Base-by-base conservation (phyloP, 352 stramenopile genomes). In the Phytopythium aichiense region DNA sequence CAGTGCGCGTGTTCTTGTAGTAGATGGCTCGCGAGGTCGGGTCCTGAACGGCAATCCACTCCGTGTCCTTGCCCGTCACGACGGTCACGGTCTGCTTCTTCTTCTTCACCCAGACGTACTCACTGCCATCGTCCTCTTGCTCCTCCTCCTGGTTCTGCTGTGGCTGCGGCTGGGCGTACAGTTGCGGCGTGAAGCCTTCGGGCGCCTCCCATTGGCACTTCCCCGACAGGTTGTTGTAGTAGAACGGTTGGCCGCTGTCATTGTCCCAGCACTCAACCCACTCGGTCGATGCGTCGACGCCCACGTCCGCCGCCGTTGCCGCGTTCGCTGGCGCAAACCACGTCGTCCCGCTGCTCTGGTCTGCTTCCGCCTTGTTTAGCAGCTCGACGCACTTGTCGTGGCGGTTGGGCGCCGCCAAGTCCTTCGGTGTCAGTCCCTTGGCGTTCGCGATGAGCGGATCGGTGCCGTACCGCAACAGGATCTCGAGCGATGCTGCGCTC, bases 61-160 rank as follows among this genome's bases (percentile, higher is more conserved):
- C 79, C 33, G 73, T 82, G 28, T 80, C 67, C 40, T 72, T 80
- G 23, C 79, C 70, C 13, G 77, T 81, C 16, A 84, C 79, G n/a
- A 89, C 79, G n/a, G 73, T 81, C 28, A 89, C 76, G 0, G 77
- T 80, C 52, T 86, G 79, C 53, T 77, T 77, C 63, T 89, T 89
- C 71, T 89, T 89, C 61, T 89, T 89, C 16, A 89, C 79, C 79
- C 79, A 89, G 6, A 89, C 77, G 51, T 89, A 89, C 38, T 89
- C 79, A 25, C 72, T 76, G 20, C 71, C 69, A n/a, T 79, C 68
- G 15, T 82, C 71, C 7, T 73, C 72, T 25, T 66, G 76, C 38
- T 58, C 71, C 48, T 72, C 60, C 1, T 64, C 62, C 7, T 53
- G n/a, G 38, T 58, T 64, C 46, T 83, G 65, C 25, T 68, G 67